These are phyloP conservation scores for Scopulariopsis brevicaulis DNA, from an alignment of 2,329 filamentous ascomycete species.

Conservation along the genomic window DNA sequence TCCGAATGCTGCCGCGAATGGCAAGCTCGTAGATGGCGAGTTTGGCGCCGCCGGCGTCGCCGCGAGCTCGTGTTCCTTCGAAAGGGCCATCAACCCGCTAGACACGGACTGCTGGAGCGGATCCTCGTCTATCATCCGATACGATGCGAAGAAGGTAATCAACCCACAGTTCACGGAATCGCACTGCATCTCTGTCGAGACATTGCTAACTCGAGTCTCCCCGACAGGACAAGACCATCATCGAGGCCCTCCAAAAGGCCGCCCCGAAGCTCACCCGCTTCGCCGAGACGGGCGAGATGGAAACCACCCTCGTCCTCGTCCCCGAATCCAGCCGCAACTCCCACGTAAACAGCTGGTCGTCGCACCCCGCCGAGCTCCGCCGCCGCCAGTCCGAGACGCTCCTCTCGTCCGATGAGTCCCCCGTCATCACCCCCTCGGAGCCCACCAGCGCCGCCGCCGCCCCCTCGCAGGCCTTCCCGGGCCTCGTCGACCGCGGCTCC, in stretches of 20 bases:
- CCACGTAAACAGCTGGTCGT: slow-evolving; percentile 25
- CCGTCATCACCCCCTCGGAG: slow-evolving; percentile 17
- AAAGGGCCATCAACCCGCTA: slow-evolving; percentile 28
- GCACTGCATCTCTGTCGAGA: neutral
- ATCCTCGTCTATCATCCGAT: slow-evolving; percentile 28
- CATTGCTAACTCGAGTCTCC: neutral
- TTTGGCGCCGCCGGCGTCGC: slow-evolving; percentile 21
- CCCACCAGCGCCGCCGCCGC: slow-evolving; percentile 12
- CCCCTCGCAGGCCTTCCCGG: slow-evolving; percentile 12
- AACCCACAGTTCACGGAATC: neutral
- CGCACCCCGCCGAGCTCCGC: slow-evolving; percentile 28
- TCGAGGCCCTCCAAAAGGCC: slow-evolving; percentile 31
- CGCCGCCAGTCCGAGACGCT: slow-evolving; percentile 37
- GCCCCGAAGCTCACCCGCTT: slow-evolving; percentile 32
- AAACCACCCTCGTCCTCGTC: slow-evolving; percentile 45
- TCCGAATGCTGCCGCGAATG: slow-evolving; percentile 29
- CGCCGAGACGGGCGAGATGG: slow-evolving; percentile 36
- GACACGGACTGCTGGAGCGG: slow-evolving; percentile 32
- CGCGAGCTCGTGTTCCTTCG: slow-evolving; percentile 25
- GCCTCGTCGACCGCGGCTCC: slow-evolving; percentile 16
- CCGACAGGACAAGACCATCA: slow-evolving; percentile 23
- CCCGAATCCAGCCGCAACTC: slow-evolving; percentile 30
- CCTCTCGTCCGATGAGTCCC: slow-evolving; percentile 18
- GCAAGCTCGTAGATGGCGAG: slow-evolving; percentile 28
- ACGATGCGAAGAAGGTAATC: slow-evolving; percentile 29